Evolutionary conservation across 208 protist genomes (phyloP), one percentile per base, ranked within the genome.

Genomic region (Leishmania arabica): DNA sequence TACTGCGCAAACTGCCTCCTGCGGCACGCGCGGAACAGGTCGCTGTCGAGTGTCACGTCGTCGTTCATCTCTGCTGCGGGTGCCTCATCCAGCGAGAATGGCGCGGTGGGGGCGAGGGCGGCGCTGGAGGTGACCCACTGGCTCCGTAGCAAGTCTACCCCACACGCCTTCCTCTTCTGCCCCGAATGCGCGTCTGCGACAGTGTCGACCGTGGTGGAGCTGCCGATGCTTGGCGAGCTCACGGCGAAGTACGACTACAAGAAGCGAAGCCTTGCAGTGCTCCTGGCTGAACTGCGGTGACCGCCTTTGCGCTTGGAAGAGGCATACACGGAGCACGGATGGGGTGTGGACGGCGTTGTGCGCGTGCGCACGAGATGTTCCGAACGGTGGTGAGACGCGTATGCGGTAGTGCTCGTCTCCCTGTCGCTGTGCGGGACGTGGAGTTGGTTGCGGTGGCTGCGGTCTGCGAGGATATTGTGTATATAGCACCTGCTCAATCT

Each of bases 1-100:
- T 96, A 90, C 81, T 98, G 95, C 75, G 77, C 89, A 31, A 21
- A 11, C 17, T 98, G 95, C 79, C 74, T 97, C 60, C 58, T 93
- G 15, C 47, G 82, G 17, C 90, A 94, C 77, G 71, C 81, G 7
- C 81, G 86, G 45, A 96, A 96, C 74, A 75, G 80, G 24, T 17
- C n/a, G 34, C 49, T 87, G 27, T 82, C 78, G 1, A 42, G 66
- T 21, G 37, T 75, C 3, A 80, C 78, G 11, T 76, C 72, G 51
- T 45, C 72, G 13, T n/a, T 42, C 2, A n/a, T 40, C 42, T 24
- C 53, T 45, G 53, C 34, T 6, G 21, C 27, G 37, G 51, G 47
- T 4, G 34, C 49, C 17, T 42, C 64, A 3, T 1, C 27, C 5
- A 9, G 40, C 17, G 45, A 54, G 24, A 51, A 21, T 27, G 45